Evolutionary conservation across 177 flowering plant genomes (phyloP).

Genomic region (Tripterygium wilfordii): DNA sequence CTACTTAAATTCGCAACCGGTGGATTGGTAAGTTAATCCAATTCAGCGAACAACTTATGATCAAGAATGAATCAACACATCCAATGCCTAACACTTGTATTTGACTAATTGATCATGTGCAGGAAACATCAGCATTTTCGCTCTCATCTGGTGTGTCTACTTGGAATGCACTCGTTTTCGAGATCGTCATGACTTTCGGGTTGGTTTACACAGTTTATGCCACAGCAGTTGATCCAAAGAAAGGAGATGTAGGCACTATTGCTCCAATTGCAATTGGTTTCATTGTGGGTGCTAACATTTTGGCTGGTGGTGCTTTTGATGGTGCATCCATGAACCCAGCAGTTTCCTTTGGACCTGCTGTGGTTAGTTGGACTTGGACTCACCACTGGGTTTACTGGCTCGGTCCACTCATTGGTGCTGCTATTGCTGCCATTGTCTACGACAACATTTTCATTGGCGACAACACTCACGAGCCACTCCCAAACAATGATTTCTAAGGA

Average conservation of each 20-base stretch:
- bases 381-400: too few relatives aligned
- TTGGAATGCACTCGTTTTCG: conserved; percentile 36
- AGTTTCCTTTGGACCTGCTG: too few relatives aligned
- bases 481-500: not conserved
- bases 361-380: conserved; percentile 39
- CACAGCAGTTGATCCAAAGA: conserved; percentile 46
- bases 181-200: conserved; percentile 50
- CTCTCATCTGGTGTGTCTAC: conserved; percentile 24
- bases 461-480: conserved; percentile 16
- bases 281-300: conserved; percentile 46
- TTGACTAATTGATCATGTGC: conserved; percentile 1
- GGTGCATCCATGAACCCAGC: conserved; percentile 56
- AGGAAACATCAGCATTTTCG: conserved; percentile 29
- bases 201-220: conserved; percentile 50
- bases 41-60: not conserved
- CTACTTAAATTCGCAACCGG: conserved; percentile 56
- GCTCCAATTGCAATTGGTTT: conserved; percentile 44
- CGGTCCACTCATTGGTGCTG: conserved; percentile 36
- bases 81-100: not conserved
- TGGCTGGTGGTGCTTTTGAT: too few relatives aligned
- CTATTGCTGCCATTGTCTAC: conserved; percentile 33
- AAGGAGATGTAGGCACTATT: conserved; percentile 31
- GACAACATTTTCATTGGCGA: conserved; percentile 31
- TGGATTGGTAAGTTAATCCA: conserved; percentile 61
- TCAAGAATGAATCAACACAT: not conserved